Conservation (phyloP, 2,329 filamentous ascomycete species). For the Penicillium frequentans region DNA sequence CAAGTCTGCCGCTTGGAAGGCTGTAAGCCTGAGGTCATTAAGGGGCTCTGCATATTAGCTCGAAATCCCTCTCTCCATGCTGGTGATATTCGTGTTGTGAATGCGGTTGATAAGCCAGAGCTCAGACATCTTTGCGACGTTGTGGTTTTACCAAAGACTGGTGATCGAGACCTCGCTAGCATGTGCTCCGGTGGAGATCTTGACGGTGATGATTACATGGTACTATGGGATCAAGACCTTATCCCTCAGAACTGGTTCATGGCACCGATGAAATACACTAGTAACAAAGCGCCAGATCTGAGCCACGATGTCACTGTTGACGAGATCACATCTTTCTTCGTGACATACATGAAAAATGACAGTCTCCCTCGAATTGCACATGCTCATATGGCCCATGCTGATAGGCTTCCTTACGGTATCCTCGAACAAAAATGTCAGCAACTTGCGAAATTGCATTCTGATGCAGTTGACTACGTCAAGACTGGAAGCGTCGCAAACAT, state of each 20-base stretch:
- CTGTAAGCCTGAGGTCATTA: slow-evolving; percentile 63
- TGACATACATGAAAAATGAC: slow-evolving; percentile 90
- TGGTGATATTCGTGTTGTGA: slow-evolving; percentile 85
- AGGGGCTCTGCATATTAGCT: slow-evolving; percentile 78
- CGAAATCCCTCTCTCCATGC: slow-evolving; percentile 93
- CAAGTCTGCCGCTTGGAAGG: slow-evolving; percentile 66
- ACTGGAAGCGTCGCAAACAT: slow-evolving; percentile 77
- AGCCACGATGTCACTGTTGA: slow-evolving; percentile 65
- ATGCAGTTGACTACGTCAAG: slow-evolving; percentile 92
- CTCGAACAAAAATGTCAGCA: slow-evolving; percentile 69
- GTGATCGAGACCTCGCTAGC: slow-evolving; percentile 80
- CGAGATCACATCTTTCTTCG: slow-evolving; percentile 82
- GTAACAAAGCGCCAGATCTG: slow-evolving; percentile 57
- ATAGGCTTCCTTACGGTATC: slow-evolving; percentile 62
- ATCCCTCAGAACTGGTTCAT: slow-evolving; percentile 69
- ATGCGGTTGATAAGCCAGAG: slow-evolving; percentile 72
- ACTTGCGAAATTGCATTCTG: slow-evolving; percentile 79
- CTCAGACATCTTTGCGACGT: slow-evolving; percentile 79
- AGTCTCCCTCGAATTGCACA: slow-evolving; percentile 75
- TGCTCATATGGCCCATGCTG: slow-evolving; percentile 77
- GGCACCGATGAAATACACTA: slow-evolving; percentile 73
- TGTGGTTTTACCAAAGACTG: slow-evolving; percentile 80
- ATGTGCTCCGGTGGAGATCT: slow-evolving; percentile 97
- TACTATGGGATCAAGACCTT: slow-evolving; percentile 82
- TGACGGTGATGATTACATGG: slow-evolving; percentile 92